Conservation (phyloP, 2,329 filamentous ascomycete species). For the Exophiala bonariae region DNA sequence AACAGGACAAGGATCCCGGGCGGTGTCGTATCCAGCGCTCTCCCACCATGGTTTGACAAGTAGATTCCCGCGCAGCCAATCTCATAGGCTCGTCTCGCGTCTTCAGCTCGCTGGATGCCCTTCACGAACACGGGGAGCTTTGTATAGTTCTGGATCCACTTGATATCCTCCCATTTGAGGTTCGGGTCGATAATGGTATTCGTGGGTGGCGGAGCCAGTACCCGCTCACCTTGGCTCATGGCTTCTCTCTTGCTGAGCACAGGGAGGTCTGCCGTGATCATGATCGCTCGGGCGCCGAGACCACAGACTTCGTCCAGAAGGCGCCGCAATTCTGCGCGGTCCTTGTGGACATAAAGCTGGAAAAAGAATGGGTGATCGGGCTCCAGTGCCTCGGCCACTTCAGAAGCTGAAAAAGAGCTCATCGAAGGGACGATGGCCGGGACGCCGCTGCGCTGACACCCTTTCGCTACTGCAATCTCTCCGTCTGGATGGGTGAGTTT, state of each 20-base stretch:
- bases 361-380: slow-evolving; percentile 37
- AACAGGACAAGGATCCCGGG: slow-evolving; percentile 60
- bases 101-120: slow-evolving; percentile 57
- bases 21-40: slow-evolving; percentile 47
- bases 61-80: slow-evolving; percentile 56
- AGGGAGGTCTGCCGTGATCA: slow-evolving; percentile 58
- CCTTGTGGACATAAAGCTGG: slow-evolving; percentile 63
- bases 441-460: slow-evolving; percentile 16
- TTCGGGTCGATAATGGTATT: slow-evolving; percentile 52
- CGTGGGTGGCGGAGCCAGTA: slow-evolving; percentile 43
- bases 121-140: slow-evolving; percentile 57
- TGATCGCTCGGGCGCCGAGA: slow-evolving; percentile 52
- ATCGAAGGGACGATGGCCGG: slow-evolving; percentile 42
- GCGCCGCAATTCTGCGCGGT: slow-evolving; percentile 52
- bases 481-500: slow-evolving; percentile 45
- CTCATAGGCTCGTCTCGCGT: slow-evolving; percentile 53
- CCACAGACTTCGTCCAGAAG: slow-evolving; percentile 51
- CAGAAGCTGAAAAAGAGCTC: slow-evolving; percentile 55
- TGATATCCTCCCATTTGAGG: slow-evolving; percentile 55
- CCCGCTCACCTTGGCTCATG: slow-evolving; percentile 53
- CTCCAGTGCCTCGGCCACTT: slow-evolving; percentile 46
- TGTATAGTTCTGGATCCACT: slow-evolving; percentile 52
- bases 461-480: slow-evolving; percentile 42
- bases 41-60: slow-evolving; percentile 63
- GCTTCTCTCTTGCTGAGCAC: slow-evolving; percentile 57